phyloP scores from a whole-genome alignment of 2,329 filamentous ascomycete genomes.

The Cladobotryum mycophilum region DNA sequence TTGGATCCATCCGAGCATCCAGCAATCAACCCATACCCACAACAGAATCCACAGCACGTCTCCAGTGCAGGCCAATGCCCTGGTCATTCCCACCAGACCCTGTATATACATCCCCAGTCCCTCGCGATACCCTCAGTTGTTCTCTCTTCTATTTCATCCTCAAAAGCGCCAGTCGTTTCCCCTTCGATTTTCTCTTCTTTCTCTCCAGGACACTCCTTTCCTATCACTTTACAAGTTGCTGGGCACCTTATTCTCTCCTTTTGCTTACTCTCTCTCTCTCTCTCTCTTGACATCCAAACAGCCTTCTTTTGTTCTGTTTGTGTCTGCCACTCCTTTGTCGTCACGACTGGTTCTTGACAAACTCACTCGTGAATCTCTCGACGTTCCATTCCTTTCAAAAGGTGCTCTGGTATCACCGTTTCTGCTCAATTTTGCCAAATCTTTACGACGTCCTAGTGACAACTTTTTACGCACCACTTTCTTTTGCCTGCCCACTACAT shows the following conservation, averaged over 20 bases:
- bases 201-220: conserved; percentile 14
- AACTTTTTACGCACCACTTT: background rate
- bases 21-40: too few species aligned
- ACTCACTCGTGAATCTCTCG: conserved; percentile 14
- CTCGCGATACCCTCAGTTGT: background rate
- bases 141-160: conserved; percentile 1
- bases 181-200: conserved; percentile 15
- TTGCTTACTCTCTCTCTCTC: conserved; percentile 1
- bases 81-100: background rate
- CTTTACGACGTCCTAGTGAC: conserved; percentile 5
- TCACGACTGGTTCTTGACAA: conserved; percentile 16
- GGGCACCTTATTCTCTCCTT: conserved; percentile 30
- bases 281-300: conserved; percentile 15
- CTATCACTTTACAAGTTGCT: conserved; percentile 21
- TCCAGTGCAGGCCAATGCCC: background rate
- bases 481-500: background rate
- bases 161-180: conserved; percentile 4
- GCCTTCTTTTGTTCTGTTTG: conserved; percentile 22
- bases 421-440: background rate
- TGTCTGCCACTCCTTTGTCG: conserved; percentile 24
- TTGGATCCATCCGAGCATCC: too few species aligned
- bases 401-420: conserved; percentile 31
- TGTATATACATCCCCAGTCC: background rate
- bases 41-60: too few species aligned
- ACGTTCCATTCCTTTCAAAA: conserved; percentile 22